Evolutionary conservation across 1,284 basidiomycete genomes (phyloP), one percentile per base, ranked within the genome.

Genomic region (Microbotryum silenes-acaulis): DNA sequence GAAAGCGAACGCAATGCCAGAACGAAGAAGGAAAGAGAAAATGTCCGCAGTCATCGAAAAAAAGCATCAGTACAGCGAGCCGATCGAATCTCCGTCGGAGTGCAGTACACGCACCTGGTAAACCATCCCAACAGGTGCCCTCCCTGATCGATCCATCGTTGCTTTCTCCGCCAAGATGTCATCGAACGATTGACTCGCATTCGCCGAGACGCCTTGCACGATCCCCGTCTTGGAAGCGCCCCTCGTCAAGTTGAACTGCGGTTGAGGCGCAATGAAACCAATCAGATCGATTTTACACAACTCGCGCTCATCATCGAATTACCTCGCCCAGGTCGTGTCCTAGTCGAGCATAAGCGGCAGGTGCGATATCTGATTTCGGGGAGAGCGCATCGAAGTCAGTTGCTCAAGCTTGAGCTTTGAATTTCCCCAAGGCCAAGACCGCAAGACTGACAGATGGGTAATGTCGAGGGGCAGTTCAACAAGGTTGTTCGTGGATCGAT

Each of bases 161-260:
- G 62, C 55, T n/a, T 56, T 53, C 42, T 56, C 72, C 0, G 72
- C 77, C 14, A 74, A 67, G 61, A 81, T 77, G 66, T 81, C 80
- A 51, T 80, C 78, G 25, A 81, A 71, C 1, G 74, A 73, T 45
- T 75, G 72, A 14, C 73, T 75, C 6, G 78, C 75, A 50, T 76
- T 76, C 53, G 77, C 74, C 2, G 77, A 79, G 53, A 80, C 74
- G n/a, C 74, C 72, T 64, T 78, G 78, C 9, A 77, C 58, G 57
- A 75, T 69, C 6, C 73, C 73, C 9, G 67, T 70, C 20, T 63
- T 63, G 4, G 74, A 71, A 6, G 78, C 78, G 2, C 77, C 79
- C 7, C 73, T 69, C 0, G 78, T 77, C 8, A 79, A 72, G 48
- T 78, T 79, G 33, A 77, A 71, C 64, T 80, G 12, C 6, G 37